Percentiles rank a stretch among this genome's conserved stretches.
These are phyloP conservation scores for Coemansia sp. DNA, from an alignment of 192 early-diverging fungal genomes.

Conservation along the genomic window DNA sequence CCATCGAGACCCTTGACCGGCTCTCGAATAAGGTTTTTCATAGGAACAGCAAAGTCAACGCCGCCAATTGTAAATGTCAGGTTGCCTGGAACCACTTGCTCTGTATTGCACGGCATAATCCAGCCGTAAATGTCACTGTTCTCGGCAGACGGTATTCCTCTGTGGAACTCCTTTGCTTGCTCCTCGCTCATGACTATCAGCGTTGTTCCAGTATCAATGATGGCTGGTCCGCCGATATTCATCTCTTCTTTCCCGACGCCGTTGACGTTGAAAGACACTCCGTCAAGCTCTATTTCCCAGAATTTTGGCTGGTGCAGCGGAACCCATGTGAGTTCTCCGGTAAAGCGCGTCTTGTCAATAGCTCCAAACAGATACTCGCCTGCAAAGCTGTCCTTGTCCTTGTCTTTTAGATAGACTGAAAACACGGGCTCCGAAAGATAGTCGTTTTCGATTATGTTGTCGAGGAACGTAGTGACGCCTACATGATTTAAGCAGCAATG, in stretches of 20 bases:
- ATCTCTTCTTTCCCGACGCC: conserved; percentile 37
- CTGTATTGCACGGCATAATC: conserved; percentile 54
- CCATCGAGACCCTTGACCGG: conserved; percentile 51
- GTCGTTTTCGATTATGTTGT: conserved; percentile 56
- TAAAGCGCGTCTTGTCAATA: conserved; percentile 50
- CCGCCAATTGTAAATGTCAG: conserved; percentile 46
- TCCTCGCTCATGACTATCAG: conserved; percentile 58
- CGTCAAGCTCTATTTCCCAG: conserved; percentile 58
- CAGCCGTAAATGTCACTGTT: conserved; percentile 53
- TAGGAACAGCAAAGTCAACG: conserved; percentile 40
- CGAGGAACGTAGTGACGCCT: conserved; percentile 55
- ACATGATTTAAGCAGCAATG: background rate
- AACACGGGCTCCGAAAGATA: conserved; percentile 62
- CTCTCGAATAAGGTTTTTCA: conserved; percentile 49
- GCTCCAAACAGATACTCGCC: conserved; percentile 64
- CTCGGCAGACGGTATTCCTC: conserved; percentile 45
- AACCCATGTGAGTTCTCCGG: conserved; percentile 56
- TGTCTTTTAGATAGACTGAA: conserved; percentile 62
- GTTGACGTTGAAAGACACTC: conserved; percentile 31
- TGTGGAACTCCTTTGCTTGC: conserved; percentile 57
- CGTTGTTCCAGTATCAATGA: conserved; percentile 67
- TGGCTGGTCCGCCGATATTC: conserved; percentile 48
- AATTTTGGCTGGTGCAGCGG: conserved; percentile 54
- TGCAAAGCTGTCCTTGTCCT: conserved; percentile 49
- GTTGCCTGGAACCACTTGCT: conserved; percentile 45